phyloP scores from a whole-genome alignment of 73 alveolate genomes.

The Stentor coeruleus region DNA sequence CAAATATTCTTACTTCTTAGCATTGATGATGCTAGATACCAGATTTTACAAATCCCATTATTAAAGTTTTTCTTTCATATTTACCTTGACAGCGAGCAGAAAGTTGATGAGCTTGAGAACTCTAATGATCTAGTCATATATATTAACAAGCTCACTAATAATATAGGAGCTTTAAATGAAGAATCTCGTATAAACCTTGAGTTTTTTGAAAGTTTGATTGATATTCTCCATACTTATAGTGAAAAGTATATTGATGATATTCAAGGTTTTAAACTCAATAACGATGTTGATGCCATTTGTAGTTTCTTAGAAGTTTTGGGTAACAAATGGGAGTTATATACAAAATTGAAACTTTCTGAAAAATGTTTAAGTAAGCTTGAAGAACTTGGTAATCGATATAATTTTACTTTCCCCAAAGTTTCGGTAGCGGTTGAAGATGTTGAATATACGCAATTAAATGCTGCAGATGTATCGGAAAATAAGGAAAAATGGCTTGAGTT shows the following conservation, averaged over 20 bases:
- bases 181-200: neutral
- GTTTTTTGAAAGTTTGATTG: neutral
- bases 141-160: neutral
- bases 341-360: neutral
- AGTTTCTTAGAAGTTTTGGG: neutral
- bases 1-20: neutral
- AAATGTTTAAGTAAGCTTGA: neutral
- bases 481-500: neutral
- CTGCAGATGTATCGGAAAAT: neutral
- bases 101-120: neutral
- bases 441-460: neutral
- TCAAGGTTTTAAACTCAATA: neutral
- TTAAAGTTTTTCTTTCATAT: neutral
- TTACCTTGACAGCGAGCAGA: constrained; percentile 13
- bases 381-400: neutral
- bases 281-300: neutral
- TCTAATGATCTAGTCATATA: neutral
- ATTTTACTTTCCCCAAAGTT: neutral
- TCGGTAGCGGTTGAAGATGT: neutral
- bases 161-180: neutral
- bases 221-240: neutral
- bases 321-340: neutral
- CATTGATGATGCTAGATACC: neutral
- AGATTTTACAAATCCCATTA: constrained; percentile 4
- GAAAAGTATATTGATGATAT: neutral